Percentiles rank a stretch among this genome's conserved stretches.
These are phyloP conservation scores for Neurospora sp. DNA, from an alignment of 495 filamentous ascomycete species.

Conservation along the genomic window DNA sequence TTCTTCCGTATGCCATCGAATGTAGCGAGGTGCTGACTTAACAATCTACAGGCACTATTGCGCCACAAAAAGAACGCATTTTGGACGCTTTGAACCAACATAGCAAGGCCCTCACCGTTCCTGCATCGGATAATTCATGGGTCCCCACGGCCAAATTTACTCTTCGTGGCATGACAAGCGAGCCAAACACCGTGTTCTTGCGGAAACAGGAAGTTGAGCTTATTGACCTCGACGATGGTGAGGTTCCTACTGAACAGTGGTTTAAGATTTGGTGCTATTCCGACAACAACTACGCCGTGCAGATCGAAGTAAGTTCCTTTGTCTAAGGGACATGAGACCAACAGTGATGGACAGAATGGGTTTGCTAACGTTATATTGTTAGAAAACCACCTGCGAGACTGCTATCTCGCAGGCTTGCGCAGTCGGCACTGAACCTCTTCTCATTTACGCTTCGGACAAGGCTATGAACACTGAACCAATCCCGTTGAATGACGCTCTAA, in stretches of 20 bases:
- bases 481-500: conserved; percentile 29
- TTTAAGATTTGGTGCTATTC: conserved; percentile 28
- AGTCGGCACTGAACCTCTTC: conserved; percentile 20
- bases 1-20: not conserved
- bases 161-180: conserved; percentile 31
- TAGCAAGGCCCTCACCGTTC: conserved; percentile 16
- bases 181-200: conserved; percentile 26
- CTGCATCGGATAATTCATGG: conserved; percentile 25
- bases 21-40: not conserved
- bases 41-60: not conserved
- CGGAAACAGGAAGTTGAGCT: conserved; percentile 20
- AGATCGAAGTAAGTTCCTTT: conserved; percentile 24
- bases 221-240: conserved; percentile 10
- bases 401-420: conserved; percentile 26
- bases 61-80: not conserved
- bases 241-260: conserved; percentile 28
- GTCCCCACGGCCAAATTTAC: conserved; percentile 27
- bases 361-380: not conserved
- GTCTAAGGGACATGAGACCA: conserved; percentile 5
- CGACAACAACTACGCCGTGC: conserved; percentile 17
- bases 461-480: conserved; percentile 24
- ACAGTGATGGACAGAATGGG: not conserved
- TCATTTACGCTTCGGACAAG: conserved; percentile 34
- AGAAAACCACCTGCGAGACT: conserved; percentile 23
- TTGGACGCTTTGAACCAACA: not conserved